Evolutionary conservation across 1,139 yeast genomes (phyloP).

Genomic region (Kodamaea arcana): DNA sequence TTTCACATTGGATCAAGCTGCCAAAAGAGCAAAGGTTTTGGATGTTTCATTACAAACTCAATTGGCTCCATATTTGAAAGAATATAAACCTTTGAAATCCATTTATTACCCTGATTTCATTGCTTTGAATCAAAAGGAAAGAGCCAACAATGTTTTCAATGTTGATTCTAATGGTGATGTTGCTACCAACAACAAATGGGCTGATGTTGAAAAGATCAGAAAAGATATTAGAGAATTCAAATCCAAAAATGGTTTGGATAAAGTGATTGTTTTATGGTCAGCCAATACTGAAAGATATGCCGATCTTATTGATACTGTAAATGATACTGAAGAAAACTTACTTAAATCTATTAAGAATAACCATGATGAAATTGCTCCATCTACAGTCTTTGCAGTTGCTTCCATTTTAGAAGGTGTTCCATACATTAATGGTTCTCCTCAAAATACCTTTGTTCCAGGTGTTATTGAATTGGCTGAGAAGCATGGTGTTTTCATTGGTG

Average conservation of each 20-base stretch:
- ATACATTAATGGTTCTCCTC: slow-evolving; percentile 95
- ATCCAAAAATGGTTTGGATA: slow-evolving; percentile 67
- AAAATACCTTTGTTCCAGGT: slow-evolving; percentile 96
- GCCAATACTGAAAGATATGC: slow-evolving; percentile 96
- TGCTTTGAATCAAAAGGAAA: slow-evolving; percentile 88
- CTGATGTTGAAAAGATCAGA: slow-evolving; percentile 83
- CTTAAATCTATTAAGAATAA: slow-evolving; percentile 68
- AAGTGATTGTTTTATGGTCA: slow-evolving; percentile 90
- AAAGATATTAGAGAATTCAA: slow-evolving; percentile 80
- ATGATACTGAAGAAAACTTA: slow-evolving; percentile 83
- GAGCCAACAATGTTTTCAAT: slow-evolving; percentile 85
- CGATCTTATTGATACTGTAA: slow-evolving; percentile 71
- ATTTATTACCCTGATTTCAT: slow-evolving; percentile 94
- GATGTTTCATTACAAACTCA: slow-evolving; percentile 82
- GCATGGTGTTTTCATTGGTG: slow-evolving; percentile 78
- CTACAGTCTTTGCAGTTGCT: slow-evolving; percentile 90
- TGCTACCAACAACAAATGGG: slow-evolving; percentile 70
- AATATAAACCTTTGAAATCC: slow-evolving; percentile 72
- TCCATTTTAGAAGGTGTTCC: slow-evolving; percentile 83
- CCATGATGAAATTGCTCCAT: slow-evolving; percentile 84
- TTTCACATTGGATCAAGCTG: slow-evolving; percentile 67
- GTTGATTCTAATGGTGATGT: slow-evolving; percentile 49
- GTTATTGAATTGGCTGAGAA: slow-evolving; percentile 84
- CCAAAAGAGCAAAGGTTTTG: slow-evolving; percentile 82
- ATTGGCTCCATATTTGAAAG: slow-evolving; percentile 61